A percentile compares a stretch with the other conserved stretches of the same genome.
These are phyloP conservation scores for Dothidotthia symphoricarpi DNA, from an alignment of 2,329 filamentous ascomycete species.

Conservation along the genomic window DNA sequence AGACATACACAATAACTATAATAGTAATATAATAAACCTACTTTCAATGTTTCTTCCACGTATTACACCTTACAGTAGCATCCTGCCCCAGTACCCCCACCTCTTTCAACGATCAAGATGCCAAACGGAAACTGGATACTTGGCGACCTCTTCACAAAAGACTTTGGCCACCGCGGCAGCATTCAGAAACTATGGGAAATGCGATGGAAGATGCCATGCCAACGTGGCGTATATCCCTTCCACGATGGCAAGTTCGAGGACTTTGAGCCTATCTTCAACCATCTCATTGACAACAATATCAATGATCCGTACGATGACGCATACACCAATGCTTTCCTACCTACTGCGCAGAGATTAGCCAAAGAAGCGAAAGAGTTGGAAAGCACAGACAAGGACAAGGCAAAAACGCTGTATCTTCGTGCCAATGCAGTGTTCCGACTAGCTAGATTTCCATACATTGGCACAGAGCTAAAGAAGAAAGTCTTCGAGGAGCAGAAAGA, in stretches of 20 bases:
- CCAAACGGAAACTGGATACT: constrained; percentile 36
- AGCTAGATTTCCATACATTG: constrained; percentile 63
- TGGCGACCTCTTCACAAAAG: constrained; percentile 38
- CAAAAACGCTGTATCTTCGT: constrained; percentile 64
- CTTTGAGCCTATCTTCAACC: constrained; percentile 59
- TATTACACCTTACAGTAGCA: background rate
- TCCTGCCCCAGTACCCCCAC: no score
- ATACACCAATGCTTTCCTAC: constrained; percentile 64
- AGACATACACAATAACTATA: constrained; percentile 7
- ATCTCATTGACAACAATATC: constrained; percentile 51
- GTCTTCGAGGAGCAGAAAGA: constrained; percentile 67
- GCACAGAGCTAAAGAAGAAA: constrained; percentile 52
- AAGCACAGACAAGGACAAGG: constrained; percentile 47
- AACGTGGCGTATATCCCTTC: constrained; percentile 63
- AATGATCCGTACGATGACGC: constrained; percentile 63
- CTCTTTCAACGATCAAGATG: constrained; percentile 11
- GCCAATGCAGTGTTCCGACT: constrained; percentile 71
- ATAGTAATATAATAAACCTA: background rate
- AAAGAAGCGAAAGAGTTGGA: constrained; percentile 42
- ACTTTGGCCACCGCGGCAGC: constrained; percentile 37
- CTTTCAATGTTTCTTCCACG: background rate
- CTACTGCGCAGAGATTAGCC: constrained; percentile 58
- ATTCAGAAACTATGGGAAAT: constrained; percentile 36
- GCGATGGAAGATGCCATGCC: constrained; percentile 38
- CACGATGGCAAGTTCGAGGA: constrained; percentile 68